Percentiles rank a stretch among this genome's conserved stretches.
phyloP scores from a whole-genome alignment of 495 filamentous ascomycete genomes.

The Aspergillus sclerotioniger region DNA sequence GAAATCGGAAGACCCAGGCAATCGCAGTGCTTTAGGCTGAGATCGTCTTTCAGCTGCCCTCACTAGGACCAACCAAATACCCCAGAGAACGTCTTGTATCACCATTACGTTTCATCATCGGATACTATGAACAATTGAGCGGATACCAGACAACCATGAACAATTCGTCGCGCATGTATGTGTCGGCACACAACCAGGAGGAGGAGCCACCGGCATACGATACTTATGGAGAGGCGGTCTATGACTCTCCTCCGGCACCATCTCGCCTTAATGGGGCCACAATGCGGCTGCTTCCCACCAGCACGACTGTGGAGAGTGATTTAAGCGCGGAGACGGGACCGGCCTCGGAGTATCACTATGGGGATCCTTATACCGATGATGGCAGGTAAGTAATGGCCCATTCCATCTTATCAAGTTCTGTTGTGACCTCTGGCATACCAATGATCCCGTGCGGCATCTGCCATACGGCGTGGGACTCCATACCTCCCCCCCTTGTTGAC shows the following conservation, averaged over 20 bases:
- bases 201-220: conserved; percentile 45
- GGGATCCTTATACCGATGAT: conserved; percentile 20
- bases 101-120: not conserved
- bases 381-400: conserved; percentile 16
- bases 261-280: conserved; percentile 45
- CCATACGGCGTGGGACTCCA: not conserved
- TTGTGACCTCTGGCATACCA: conserved; percentile 15
- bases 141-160: conserved; percentile 27
- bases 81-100: not conserved
- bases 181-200: conserved; percentile 26
- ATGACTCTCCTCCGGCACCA: conserved; percentile 25
- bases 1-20: not conserved
- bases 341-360: conserved; percentile 20
- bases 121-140: conserved; percentile 32
- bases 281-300: conserved; percentile 61
- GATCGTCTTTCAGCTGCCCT: not conserved
- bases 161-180: conserved; percentile 16
- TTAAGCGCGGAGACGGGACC: conserved; percentile 19
- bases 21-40: not conserved
- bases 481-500: not conserved
- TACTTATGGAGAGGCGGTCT: conserved; percentile 29
- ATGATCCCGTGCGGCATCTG: conserved; percentile 5
- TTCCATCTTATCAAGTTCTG: not conserved
- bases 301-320: conserved; percentile 39
- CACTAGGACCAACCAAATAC: not conserved